These are phyloP conservation scores for Nakaseomyces bracarensis DNA, from an alignment of 1,139 yeast genomes.

Conservation along the genomic window DNA sequence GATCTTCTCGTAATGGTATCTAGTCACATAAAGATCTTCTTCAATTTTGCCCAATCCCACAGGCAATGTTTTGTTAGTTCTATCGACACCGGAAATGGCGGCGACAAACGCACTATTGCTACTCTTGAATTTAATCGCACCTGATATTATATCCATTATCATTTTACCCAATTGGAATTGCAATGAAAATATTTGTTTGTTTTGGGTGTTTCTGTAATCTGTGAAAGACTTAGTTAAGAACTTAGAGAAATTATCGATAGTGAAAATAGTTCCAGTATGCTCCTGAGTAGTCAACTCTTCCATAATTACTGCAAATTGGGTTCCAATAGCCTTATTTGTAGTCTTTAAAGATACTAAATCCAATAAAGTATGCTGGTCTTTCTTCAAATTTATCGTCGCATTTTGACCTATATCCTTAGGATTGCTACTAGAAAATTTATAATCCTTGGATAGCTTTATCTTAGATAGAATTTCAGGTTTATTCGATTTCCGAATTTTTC, in stretches of 20 bases:
- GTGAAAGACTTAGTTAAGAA: slow-evolving; percentile 50
- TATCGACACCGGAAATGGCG: slow-evolving; percentile 49
- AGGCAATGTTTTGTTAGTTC: slow-evolving; percentile 45
- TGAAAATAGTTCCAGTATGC: slow-evolving; percentile 50
- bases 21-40: slow-evolving; percentile 51
- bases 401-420: slow-evolving; percentile 19
- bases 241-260: slow-evolving; percentile 71
- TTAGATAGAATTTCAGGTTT: slow-evolving; percentile 39
- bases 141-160: slow-evolving; percentile 49
- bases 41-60: slow-evolving; percentile 50
- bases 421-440: slow-evolving; percentile 30
- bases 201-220: slow-evolving; percentile 51
- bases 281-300: slow-evolving; percentile 42
- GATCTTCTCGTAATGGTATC: slow-evolving; percentile 44
- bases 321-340: slow-evolving; percentile 33
- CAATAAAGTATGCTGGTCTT: slow-evolving; percentile 39
- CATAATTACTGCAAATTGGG: slow-evolving; percentile 45
- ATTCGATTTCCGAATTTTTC: slow-evolving; percentile 52
- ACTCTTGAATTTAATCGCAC: slow-evolving; percentile 39
- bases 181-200: slow-evolving; percentile 50
- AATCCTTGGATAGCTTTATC: slow-evolving; percentile 44
- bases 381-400: slow-evolving; percentile 22
- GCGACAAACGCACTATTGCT: slow-evolving; percentile 57
- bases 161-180: slow-evolving; percentile 62
- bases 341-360: slow-evolving; percentile 37